Evolutionary conservation across 2,329 filamentous ascomycete species (phyloP).

Genomic region (Trichoderma oligosporum): DNA sequence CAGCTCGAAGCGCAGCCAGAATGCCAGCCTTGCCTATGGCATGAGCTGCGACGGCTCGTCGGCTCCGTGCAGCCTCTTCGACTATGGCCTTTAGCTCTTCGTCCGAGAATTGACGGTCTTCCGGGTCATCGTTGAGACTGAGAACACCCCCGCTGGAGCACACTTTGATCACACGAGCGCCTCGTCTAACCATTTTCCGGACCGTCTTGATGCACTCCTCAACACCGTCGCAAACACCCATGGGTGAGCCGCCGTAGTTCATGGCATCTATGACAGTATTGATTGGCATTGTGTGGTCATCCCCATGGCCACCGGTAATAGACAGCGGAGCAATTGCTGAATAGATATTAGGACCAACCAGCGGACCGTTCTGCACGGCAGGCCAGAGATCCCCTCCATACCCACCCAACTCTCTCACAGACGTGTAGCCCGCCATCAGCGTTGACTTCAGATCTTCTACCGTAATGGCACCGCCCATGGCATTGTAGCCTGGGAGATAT

Average conservation of each 20-base stretch:
- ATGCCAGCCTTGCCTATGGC: conserved; percentile 42
- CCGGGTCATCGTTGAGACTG: conserved; percentile 38
- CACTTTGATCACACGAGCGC: conserved; percentile 40
- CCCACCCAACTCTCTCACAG: conserved; percentile 47
- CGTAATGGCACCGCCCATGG: conserved; percentile 21
- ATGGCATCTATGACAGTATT: conserved; percentile 32
- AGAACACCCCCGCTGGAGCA: conserved; percentile 39
- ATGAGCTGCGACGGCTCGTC: conserved; percentile 39
- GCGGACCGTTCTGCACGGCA: conserved; percentile 41
- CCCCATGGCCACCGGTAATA: conserved; percentile 48
- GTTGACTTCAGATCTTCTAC: conserved; percentile 35
- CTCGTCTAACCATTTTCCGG: conserved; percentile 39
- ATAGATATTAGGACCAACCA: conserved; percentile 49
- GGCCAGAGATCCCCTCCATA: conserved; percentile 42
- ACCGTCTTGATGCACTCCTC: conserved; percentile 41
- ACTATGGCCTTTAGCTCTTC: conserved; percentile 39
- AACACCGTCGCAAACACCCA: conserved; percentile 37
- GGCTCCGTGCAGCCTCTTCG: conserved; percentile 35
- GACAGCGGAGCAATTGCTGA: conserved; percentile 41
- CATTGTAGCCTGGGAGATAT: conserved; percentile 20
- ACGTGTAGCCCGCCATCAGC: conserved; percentile 47
- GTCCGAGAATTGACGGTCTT: conserved; percentile 38
- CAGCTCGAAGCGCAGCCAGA: conserved; percentile 36
- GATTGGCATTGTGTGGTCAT: conserved; percentile 34
- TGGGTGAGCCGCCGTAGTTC: conserved; percentile 33